Base-by-base conservation (phyloP, 2,329 filamentous ascomycete species). In the Calonectria pteridis region DNA sequence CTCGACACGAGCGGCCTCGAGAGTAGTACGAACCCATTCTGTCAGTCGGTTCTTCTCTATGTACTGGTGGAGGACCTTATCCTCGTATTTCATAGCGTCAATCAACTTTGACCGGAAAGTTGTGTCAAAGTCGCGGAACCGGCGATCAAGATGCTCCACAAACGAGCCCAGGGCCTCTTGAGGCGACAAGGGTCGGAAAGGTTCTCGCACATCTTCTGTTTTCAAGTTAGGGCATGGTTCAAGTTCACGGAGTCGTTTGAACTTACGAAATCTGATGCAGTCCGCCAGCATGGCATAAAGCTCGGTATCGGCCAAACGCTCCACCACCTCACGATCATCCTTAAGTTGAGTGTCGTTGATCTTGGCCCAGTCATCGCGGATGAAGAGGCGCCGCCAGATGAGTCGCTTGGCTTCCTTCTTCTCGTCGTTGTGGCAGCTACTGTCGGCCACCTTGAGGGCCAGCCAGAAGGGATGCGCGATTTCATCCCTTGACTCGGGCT, bases 341-440 rank as follows among this genome's bases (percentile, higher is more conserved):
- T 94, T 93, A 73, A 93, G 88, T 62, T 93, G 91, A 0, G 94
- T 96, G 77, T 94, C 92, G 81, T 97, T 96, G 81, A 97, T 90
- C 72, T 87, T 88, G 31, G 90, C 87, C 97, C 97, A 99, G 81
- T 98, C 91, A 82, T 98, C 96, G 64, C 93, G 91, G 77, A 96
- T 89, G 80, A 94, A 94, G 74, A 95, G 93, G 68, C 97, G 92
- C 81, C 97, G 93, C 97, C 97, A 99, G 75, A 98, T 94, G 49
- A 92, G 85, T 20, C 87, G 85, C 82, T 88, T 88, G 6, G 89
- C 89, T 76, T 93, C 89, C 75, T 89, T 88, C 58, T 90, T 88
- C n/a, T 90, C 89, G 23, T 87, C 92, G 76, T 86, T 87, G 78
- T 83, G 88, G 78, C 88, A 89, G 77, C 86, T 91, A 81, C 86